Base-by-base conservation (phyloP, 495 filamentous ascomycete species). In the Corynascus novoguineensis region DNA sequence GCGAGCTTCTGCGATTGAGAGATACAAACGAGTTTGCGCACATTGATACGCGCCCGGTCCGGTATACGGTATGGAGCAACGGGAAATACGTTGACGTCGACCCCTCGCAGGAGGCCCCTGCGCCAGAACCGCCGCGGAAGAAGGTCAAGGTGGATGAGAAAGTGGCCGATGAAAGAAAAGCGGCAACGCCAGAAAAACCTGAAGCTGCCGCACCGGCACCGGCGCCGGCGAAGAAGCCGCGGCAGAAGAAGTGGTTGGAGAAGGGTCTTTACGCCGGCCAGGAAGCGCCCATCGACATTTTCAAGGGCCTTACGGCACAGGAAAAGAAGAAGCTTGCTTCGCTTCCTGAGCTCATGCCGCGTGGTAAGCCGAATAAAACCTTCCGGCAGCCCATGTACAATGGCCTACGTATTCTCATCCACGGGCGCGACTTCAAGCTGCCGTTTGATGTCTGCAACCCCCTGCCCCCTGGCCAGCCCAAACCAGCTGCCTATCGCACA, bases 251-350 rank as follows among this genome's bases (percentile, higher is more conserved):
- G 35, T 97, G 88, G 85, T 66, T 92, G 48, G 73, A 78, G 53
- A 86, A 90, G 64, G 92, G 92, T 2, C 71, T 98, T n/a, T 98
- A 95, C 64, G 82, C 89, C 4, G 93, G 92, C 17, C 93, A 97
- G 64, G 81, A 88, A 31, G 55, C 66, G 5, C 79, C 80, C 0
- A 58, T 80, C 2, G 81, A 87, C 55, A 75, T 88, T 51, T 72
- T 79, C 45, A 81, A 82, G 58, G 79, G 74, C 34, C 74, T 79
- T 22, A 76, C 69, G 25, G 58, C 81, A 10, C 79, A 78, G 47
- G 86, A 89, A 65, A 75, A 74, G 61, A 83, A 81, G 70, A 86
- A 80, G 63, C 77, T 83, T 54, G 76, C 77, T 28, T 79, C 81
- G 52, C 72, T 76, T 63, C 59, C 79, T 38, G 77, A 81, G 60